Evolutionary conservation across 2,329 filamentous ascomycete species (phyloP).

Genomic region (Clarireedia sp.): DNA sequence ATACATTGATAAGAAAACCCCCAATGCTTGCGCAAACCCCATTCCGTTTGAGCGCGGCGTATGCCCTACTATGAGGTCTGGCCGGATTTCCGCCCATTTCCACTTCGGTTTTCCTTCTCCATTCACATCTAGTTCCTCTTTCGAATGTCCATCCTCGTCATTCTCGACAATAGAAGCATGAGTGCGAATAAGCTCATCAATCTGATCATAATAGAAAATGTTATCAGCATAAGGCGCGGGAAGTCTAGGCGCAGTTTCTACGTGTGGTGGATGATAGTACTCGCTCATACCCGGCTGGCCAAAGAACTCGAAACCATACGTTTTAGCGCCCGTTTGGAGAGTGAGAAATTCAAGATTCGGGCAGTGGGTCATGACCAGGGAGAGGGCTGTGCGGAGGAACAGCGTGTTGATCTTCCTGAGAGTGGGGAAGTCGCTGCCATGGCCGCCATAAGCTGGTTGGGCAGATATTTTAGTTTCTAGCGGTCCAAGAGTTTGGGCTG

Average conservation of each 20-base stretch:
- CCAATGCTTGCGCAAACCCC: slow-evolving; percentile 35
- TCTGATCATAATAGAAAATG: neutral
- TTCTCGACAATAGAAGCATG: no score
- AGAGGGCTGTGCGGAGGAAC: slow-evolving; percentile 28
- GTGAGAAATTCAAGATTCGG: neutral
- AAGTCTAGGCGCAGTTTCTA: neutral
- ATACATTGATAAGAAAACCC: slow-evolving; percentile 33
- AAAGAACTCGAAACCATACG: neutral
- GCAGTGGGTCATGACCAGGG: slow-evolving; percentile 17
- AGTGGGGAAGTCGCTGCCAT: slow-evolving; percentile 12
- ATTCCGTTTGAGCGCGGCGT: slow-evolving; percentile 38
- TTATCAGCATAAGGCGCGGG: neutral
- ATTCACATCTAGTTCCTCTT: no score
- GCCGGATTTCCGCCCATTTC: slow-evolving; percentile 38
- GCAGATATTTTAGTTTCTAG: no score
- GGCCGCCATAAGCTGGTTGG: slow-evolving; percentile 7
- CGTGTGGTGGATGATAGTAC: neutral
- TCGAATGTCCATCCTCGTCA: no score
- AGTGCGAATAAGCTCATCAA: neutral
- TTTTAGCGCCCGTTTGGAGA: neutral
- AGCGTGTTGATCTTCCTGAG: slow-evolving; percentile 27
- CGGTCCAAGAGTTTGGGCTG: no score
- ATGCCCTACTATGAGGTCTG: slow-evolving; percentile 37
- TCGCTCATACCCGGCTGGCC: neutral
- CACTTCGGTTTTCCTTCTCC: slow-evolving; percentile 30